These are phyloP conservation scores for Zostera marina DNA, from an alignment of 116 monocot species.

Conservation along the genomic window DNA sequence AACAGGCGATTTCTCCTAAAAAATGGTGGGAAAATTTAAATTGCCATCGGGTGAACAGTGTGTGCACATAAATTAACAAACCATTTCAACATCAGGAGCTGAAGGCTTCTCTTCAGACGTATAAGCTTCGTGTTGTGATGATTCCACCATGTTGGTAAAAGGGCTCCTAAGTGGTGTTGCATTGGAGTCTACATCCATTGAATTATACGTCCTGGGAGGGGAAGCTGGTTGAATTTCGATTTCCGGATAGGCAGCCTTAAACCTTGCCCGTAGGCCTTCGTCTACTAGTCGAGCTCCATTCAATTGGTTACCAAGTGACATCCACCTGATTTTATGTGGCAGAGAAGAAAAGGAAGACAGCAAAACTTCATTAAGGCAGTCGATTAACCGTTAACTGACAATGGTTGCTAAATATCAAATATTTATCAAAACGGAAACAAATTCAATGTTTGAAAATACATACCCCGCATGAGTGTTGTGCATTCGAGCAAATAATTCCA, in stretches of 20 bases:
- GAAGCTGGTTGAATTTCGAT: constrained; percentile 86
- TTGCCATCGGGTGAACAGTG: no score
- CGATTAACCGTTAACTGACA: neutral
- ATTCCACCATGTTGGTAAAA: constrained; percentile 5
- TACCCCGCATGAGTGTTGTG: constrained; percentile 99
- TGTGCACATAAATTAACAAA: neutral
- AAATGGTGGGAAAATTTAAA: no score
- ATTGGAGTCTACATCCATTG: constrained; percentile 33
- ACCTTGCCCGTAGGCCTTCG: constrained; percentile 89
- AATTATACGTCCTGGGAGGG: constrained; percentile 43
- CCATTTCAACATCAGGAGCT: constrained; percentile 8
- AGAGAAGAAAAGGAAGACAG: neutral
- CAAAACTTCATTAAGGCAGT: neutral
- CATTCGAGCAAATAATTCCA: constrained; percentile 99
- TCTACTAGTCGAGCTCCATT: constrained; percentile 82
- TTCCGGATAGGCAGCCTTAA: constrained; percentile 93
- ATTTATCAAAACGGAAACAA: neutral
- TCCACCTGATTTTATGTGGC: constrained; percentile 40
- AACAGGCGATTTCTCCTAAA: no score
- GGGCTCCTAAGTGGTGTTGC: constrained; percentile 21
- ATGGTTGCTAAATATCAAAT: no score
- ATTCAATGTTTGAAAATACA: neutral
- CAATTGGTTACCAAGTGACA: constrained; percentile 95
- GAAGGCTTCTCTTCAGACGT: constrained; percentile 3
- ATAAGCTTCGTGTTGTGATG: constrained; percentile 6